Evolutionary conservation across 1,284 basidiomycete genomes (phyloP).

Genomic region (Ganoderma resinaceum): DNA sequence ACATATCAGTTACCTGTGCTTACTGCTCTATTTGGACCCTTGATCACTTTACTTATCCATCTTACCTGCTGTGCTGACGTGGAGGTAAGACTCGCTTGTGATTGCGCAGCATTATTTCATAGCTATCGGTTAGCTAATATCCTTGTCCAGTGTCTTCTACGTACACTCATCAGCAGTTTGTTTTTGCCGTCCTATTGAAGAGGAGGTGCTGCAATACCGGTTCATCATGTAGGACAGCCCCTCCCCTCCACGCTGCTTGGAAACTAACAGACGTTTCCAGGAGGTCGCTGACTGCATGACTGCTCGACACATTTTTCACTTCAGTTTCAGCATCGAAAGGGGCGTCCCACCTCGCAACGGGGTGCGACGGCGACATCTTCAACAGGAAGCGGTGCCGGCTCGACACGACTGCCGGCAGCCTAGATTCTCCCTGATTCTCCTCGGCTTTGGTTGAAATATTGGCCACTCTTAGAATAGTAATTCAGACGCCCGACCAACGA

Average conservation of each 20-base stretch:
- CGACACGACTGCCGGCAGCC: background rate
- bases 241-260: background rate
- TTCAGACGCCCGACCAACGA: background rate
- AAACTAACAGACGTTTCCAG: background rate
- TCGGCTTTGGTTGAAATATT: background rate
- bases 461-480: background rate
- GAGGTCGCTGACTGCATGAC: background rate
- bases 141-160: too few relatives aligned
- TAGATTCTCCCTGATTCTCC: background rate
- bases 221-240: background rate
- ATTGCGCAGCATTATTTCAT: background rate
- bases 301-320: background rate
- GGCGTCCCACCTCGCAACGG: too few relatives aligned
- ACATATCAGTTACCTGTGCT: background rate
- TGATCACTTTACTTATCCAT: background rate
- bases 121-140: too few relatives aligned
- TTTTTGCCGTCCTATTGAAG: too few relatives aligned
- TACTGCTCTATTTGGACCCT: too few relatives aligned
- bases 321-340: background rate
- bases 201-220: background rate
- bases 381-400: background rate
- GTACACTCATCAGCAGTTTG: background rate
- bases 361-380: background rate
- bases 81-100: slow-evolving; percentile 5
- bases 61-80: background rate